Evolutionary conservation across 148 eudicot genomes (phyloP).

Genomic region (Rheum nobile): DNA sequence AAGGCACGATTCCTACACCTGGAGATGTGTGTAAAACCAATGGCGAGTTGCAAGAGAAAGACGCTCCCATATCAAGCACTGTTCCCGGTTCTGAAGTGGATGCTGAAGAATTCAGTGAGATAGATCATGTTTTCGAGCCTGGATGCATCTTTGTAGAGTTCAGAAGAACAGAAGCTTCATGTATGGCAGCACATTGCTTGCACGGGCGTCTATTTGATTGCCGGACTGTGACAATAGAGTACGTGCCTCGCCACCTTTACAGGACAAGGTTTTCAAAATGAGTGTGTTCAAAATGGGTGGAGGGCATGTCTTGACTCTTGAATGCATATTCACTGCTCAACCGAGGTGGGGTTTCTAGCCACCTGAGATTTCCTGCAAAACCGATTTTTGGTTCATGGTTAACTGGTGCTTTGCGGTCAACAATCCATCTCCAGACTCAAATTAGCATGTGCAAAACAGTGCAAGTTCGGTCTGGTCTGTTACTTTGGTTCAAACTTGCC

Average conservation of each 20-base stretch:
- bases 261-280: constrained; percentile 36
- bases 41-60: constrained; percentile 14
- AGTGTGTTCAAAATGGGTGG: neutral
- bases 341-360: neutral
- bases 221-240: constrained; percentile 48
- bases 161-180: constrained; percentile 62
- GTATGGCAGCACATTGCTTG: constrained; percentile 85
- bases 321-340: neutral
- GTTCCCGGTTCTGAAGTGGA: constrained; percentile 4
- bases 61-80: constrained; percentile 1
- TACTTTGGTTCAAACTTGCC: neutral
- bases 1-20: neutral
- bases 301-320: neutral
- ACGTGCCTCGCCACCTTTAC: constrained; percentile 43
- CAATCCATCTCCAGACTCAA: neutral
- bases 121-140: constrained; percentile 32
- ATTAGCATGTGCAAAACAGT: neutral
- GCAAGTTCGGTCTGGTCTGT: neutral
- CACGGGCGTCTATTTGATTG: constrained; percentile 70
- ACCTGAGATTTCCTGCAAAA: neutral
- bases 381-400: neutral
- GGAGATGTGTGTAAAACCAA: constrained; percentile 15
- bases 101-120: constrained; percentile 14
- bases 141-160: constrained; percentile 75
- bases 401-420: neutral